Evolutionary conservation across 1,284 basidiomycete genomes (phyloP), one percentile per base, ranked within the genome.

Genomic region (Hemileia vastatrix): DNA sequence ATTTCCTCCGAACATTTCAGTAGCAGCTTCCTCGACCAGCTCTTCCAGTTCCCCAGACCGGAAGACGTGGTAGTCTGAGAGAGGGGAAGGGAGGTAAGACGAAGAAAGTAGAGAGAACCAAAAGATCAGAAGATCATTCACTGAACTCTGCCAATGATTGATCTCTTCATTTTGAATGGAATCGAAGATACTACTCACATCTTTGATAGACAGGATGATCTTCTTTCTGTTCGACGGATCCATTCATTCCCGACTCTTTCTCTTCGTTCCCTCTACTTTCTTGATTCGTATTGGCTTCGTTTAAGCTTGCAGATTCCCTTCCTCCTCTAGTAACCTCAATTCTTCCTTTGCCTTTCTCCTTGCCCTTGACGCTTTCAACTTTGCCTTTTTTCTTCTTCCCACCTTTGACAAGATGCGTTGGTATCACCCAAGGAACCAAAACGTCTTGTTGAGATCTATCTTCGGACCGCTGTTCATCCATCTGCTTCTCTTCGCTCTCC

Each of bases 351-450:
- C 24, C 32, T 24, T 54, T 43, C 18, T 36, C 54, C 9, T 23
- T 44, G 11, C 33, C 31, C 54, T 19, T 44, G 11, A 18, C 27
- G 47, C 32, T 51, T 8, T 19, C 40, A 6, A 44, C 58, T 63
- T 43, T 1, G 5, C 27, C 24, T 15, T 40, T 40, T 15, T 40
- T 40, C 36, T 15, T 40, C 9, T 15, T 40, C 15, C 15, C 36
- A 40, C 36, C 36, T 15, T 40, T 40, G 36, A 40, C 36, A 11
- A 40, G 36, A 15, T 40, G 36, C 36, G 36, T 40, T 15, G 36
- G 36, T 11, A 71, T 57, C 18, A 75, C 72, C 73, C 73, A 75
- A 1, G 73, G 73, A 6, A 75, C 73, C 2, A 75, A 64, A 9
- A 75, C 66, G 40, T 75, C 73, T 51, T 72, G 71, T 6, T 67